Evolutionary conservation across 2,329 filamentous ascomycete genomes (phyloP), one percentile per base, ranked within the genome.

Genomic region (Penicillium sp.): DNA sequence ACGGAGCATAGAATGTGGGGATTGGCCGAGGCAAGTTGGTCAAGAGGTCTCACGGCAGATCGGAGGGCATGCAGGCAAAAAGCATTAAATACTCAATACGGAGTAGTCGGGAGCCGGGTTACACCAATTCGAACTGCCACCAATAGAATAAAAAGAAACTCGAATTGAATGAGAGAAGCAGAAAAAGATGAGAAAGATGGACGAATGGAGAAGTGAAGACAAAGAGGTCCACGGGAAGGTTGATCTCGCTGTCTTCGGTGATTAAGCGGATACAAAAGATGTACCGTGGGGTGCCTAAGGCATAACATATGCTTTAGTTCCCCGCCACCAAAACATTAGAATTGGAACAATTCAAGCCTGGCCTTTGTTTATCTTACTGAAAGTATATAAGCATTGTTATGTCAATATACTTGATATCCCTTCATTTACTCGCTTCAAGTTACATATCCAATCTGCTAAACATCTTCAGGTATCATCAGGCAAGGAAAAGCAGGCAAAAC

Each of bases 1-100:
- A 57, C 60, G 29, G 59, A 48, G 52, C 57, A 59, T 63, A 59
- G 60, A 64, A 57, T 49, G 53, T 53, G 61, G 61, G 58, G 62
- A 65, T 65, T 65, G 62, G 62, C 56, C 61, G 58, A 60, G 60
- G 55, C 51, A 59, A 53, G 36, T 40, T 41, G 50, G 27, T 55
- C 43, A 51, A 57, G 47, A 59, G 56, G 62, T 64, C 57, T 59
- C 61, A 63, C 62, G 44, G 55, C 60, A 64, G 61, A 50, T 61
- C 56, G 57, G 53, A 59, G 43, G 30, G 18, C 43, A 58, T 64
- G 61, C 60, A 64, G 56, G 55, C 47, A 60, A 63, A 64, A 64
- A 60, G 62, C 59, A 65, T 60, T 47, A 39, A 57, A 53, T 47
- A 46, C 19, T 55, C 46, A 62, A 58, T 55, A 23, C 23, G 23